Base-by-base conservation (phyloP, 2,329 filamentous ascomycete genomes). In the Elsinoe australis region DNA sequence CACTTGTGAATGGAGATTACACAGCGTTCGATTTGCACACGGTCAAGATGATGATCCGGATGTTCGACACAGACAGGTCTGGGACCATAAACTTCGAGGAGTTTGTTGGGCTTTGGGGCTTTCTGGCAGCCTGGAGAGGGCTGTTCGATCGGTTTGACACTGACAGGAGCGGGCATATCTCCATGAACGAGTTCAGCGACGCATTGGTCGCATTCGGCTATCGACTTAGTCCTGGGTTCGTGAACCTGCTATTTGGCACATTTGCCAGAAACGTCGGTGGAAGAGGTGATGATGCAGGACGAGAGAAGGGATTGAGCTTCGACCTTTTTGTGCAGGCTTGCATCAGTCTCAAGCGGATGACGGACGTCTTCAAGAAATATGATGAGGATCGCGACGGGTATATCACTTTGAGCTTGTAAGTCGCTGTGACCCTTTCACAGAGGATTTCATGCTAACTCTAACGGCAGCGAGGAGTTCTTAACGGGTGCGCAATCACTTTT, bases 321-420 rank as follows among this genome's bases (percentile, higher is more conserved):
- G 92, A 98, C 69, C 69, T 98, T 45, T 98, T 98, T 61, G 92
- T 98, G 52, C 92, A 98, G 73, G 87, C 87, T 46, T 96, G 92
- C 67, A 96, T 98, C 63, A 88, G 82, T 58, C 73, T 98, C 60
- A 95, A 96, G 77, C 79, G 92, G 58, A 96, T 98, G 90, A 98
- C 92, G 52, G 92, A 98, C 66, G 88, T 95, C 21, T 98, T 98
- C 66, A 98, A 98, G 75, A 90, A 89, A 68, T 98, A 96, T 65
- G 92, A 98, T 58, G 86, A 94, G 60, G 92, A 98, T 66, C 79
- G 92, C 33, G 92, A 96, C 67, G 92, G 92, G 1, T 96, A 89
- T 54, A 76, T 76, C 52, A 76, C 73, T 34, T 56, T 76, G 58
- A 74, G 71, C 58, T 76, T 76, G 71, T 74, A 64, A 68, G 72